Base-by-base conservation (phyloP, 345 rosid genomes). In the Diplotaxis tenuifolia region DNA sequence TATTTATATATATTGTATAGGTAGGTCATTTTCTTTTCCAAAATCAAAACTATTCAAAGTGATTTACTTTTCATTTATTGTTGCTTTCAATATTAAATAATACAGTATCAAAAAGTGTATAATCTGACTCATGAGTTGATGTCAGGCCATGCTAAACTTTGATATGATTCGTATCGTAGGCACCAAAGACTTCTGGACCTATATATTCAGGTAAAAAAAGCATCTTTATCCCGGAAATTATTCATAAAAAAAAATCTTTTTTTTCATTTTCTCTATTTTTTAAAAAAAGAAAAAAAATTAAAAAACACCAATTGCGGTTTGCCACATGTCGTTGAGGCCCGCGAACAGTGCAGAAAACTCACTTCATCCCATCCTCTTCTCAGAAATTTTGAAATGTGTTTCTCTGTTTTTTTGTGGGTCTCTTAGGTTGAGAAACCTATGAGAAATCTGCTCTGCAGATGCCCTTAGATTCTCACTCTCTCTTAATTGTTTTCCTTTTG, bases 1-100 rank as follows among this genome's bases (percentile, higher is more conserved):
- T 61, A 61, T 38, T 52, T 34, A n/a, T 16, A 8, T 28, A 9
- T 16, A 59, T 27, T 75, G 47, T 60, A 67, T 67, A 75, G 45
- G 68, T 75, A 52, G 62, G 68, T 60, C 73, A 50, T 52, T 67
- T 74, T 25, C 47, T 52, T 67, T 74, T 25, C 47, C 9, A 25
- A 9, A 20, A n/a, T 66, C 34, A 19, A 23, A 22, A 57, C 72
- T 31, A 11, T 65, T 47, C 9, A 27, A 54, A 36, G 56, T 72
- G 56, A 64, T 11, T 36, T 63, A 16, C 20, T 54, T 65, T 55
- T 29, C 10, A 6, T 54, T 38, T 63, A 3, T 6, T 9, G 40
- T 27, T 16, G 20, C 31, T 19, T 45, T 15, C 4, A 36, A 9
- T 32, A 31, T 12, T 29, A 1, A 52, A 32, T 15, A 50, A 52